These are phyloP conservation scores for Cyclotella cryptica DNA, from an alignment of 108 stramenopile species.

Conservation along the genomic window DNA sequence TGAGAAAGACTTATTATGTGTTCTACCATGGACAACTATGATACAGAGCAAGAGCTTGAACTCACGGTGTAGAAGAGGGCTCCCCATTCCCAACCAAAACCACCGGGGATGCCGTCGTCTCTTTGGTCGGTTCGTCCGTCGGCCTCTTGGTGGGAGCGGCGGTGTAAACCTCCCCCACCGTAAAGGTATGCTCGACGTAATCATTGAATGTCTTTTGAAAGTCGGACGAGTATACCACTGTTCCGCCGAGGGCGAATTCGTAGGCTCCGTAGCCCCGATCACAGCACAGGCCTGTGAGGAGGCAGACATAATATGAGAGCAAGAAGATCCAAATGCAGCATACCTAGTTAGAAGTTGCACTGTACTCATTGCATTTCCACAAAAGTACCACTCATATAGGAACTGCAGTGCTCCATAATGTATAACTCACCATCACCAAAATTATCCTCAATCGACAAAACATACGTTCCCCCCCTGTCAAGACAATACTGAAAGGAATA, in stretches of 20 bases:
- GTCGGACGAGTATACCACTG: conserved; percentile 21
- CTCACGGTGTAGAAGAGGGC: background rate
- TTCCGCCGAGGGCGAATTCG: conserved; percentile 32
- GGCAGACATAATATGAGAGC: background rate
- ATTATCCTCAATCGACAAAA: conserved; percentile 46
- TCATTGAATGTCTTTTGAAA: conserved; percentile 45
- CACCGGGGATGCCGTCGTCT: background rate
- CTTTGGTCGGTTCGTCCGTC: background rate
- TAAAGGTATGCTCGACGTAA: conserved; percentile 52
- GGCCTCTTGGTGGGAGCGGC: conserved; percentile 23
- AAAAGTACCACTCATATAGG: background rate
- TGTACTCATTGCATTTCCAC: too few relatives aligned
- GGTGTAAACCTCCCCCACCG: conserved; percentile 34
- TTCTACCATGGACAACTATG: background rate
- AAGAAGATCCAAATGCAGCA: background rate
- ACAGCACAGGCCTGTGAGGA: conserved; percentile 41
- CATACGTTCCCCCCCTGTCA: conserved; percentile 29
- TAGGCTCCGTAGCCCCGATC: conserved; percentile 45
- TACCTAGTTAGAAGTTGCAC: too few relatives aligned
- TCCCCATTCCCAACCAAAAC: background rate
- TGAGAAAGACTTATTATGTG: background rate
- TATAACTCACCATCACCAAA: conserved; percentile 46
- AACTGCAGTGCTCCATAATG: background rate
- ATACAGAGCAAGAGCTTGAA: background rate
- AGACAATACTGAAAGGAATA: conserved; percentile 47